Base-by-base conservation (phyloP, 345 rosid species). In the Gossypium bickii region DNA sequence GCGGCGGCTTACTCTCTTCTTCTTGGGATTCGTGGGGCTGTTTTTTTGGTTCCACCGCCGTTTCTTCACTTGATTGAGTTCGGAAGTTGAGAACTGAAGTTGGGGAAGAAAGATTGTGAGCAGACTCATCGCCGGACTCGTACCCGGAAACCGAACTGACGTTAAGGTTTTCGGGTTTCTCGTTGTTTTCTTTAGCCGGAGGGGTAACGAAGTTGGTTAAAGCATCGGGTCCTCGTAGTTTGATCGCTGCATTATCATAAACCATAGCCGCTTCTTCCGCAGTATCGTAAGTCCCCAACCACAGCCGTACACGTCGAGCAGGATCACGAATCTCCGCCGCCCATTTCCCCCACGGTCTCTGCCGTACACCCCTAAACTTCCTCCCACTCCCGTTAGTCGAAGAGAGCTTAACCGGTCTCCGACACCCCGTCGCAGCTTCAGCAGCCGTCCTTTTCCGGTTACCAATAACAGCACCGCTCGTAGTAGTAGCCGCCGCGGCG, bases 311-410 rank as follows among this genome's bases (percentile, higher is more conserved):
- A 5, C 93, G 90, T 65, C 82, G 83, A n/a, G 80, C 89, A 0
- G 98, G 98, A 88, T 94, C 98, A n/a, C 98, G 85, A 79, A 94
- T 94, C 90, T 94, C 98, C 7, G 98, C 98, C 2, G 98, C 98
- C 97, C 97, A 94, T 84, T 94, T 94, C 0, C 98, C 98, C 98
- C 98, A 94, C 0, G 98, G 98, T 78, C 98, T 83, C 78, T 88
- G 97, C 66, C 98, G 77, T 2, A 94, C 98, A 5, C 98, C 98
- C 0, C 98, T 88, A 69, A 81, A 94, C 90, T 94, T 94, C 78
- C 78, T 94, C 24, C 74, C 81, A 38, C 49, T 73, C 0, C 64
- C 47, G 2, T 45, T 59, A 1, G 57, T 2, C 6, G 74, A 24
- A 20, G 80, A 59, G 25, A 71, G 73, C 56, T 84, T 84, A 0